Evolutionary conservation across 2,329 filamentous ascomycete species (phyloP), one percentile per base, ranked within the genome.

Genomic region (Acarospora socialis): DNA sequence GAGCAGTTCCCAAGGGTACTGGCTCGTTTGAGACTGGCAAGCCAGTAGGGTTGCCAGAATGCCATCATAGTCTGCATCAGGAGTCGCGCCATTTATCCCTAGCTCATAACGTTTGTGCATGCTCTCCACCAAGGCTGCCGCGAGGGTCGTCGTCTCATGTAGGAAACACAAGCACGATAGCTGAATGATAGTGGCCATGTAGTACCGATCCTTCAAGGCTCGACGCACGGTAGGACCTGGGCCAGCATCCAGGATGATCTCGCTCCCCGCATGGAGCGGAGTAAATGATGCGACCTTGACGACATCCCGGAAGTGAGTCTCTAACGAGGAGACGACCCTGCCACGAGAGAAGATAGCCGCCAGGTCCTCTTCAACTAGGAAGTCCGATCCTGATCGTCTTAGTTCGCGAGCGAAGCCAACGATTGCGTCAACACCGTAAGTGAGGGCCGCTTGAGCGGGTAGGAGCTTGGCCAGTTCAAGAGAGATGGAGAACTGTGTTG

Each of bases 341-440:
- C 14, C 32, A 9, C 35, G 27, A 13, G 32, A 27, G 20, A 38
- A 38, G 16, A 38, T 30, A 21, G 20, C 10, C 18, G 21, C 27
- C 4, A 38, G 32, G 21, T 38, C 35, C 10, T 30, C 32, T 19
- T 38, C 26, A 12, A 38, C 35, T 15, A 38, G n/a, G 12, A 38
- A 23, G 18, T 38, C 32, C 9, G 35, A 38, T 15, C 35, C 32
- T 10, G 32, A 31, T 25, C 22, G 21, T 14, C 19, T 21, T 18
- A 38, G 18, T 17, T 24, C 32, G n/a, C 31, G 32, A n/a, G n/a
- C n/a, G 13, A 24, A 13, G 5, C 13, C 13, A 5, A 24, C 21
- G 21, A 24, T 24, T 3, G 21, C 21, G 21, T 24, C 13, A 13
- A 13, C 21, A 24, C 10, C 13, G 21, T 24, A 24, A 13, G n/a